phyloP scores from a whole-genome alignment of 2,329 filamentous ascomycete species.

The Trichoderma endophyticum region DNA sequence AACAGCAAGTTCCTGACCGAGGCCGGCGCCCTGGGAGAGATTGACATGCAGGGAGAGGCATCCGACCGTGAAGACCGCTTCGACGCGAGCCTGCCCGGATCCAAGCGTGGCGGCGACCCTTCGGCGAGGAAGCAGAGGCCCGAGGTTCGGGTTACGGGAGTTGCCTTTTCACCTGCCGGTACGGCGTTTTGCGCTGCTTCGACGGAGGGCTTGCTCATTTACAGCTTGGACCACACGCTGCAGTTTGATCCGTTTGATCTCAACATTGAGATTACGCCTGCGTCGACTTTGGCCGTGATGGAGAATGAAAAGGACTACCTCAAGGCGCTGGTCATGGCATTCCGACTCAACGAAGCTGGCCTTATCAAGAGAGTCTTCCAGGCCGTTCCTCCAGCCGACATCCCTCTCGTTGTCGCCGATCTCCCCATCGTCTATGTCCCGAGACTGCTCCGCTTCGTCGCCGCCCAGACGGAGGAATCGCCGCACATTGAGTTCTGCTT shows the following conservation, averaged over 20 bases:
- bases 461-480: slow-evolving; percentile 80
- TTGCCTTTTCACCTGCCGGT: slow-evolving; percentile 86
- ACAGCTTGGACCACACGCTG: slow-evolving; percentile 79
- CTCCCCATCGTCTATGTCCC: slow-evolving; percentile 84
- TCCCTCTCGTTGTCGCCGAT: slow-evolving; percentile 72
- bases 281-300: slow-evolving; percentile 69
- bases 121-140: slow-evolving; percentile 72
- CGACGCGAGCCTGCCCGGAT: slow-evolving; percentile 77
- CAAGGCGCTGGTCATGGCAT: slow-evolving; percentile 93
- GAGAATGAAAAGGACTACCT: slow-evolving; percentile 73
- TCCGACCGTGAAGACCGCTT: slow-evolving; percentile 84
- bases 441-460: slow-evolving; percentile 81
- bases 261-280: slow-evolving; percentile 88
- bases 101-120: slow-evolving; percentile 78
- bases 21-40: slow-evolving; percentile 76
- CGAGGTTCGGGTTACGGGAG: slow-evolving; percentile 78
- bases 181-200: slow-evolving; percentile 91
- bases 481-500: slow-evolving; percentile 95
- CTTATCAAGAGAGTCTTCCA: slow-evolving; percentile 85
- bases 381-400: slow-evolving; percentile 70
- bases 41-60: slow-evolving; percentile 83
- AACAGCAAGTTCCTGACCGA: slow-evolving; percentile 92
- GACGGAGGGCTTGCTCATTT: slow-evolving; percentile 90
- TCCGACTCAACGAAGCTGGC: slow-evolving; percentile 83
- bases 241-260: slow-evolving; percentile 96